Base-by-base conservation (phyloP, 768 basidiomycete genomes). In the Boletus vinaceobasis region DNA sequence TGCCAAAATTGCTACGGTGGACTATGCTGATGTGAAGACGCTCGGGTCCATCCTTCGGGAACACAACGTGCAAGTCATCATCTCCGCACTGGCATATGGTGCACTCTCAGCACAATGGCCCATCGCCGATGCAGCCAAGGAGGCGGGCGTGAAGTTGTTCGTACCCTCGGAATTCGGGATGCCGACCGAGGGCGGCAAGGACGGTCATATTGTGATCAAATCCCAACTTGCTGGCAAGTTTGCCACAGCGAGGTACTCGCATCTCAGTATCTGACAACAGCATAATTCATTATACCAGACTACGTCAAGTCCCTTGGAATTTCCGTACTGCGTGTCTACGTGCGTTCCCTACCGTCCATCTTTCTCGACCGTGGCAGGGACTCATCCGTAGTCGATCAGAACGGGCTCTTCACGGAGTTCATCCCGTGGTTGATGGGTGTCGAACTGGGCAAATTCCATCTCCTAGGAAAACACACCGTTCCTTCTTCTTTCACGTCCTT, bases 141-240 rank as follows among this genome's bases (percentile, higher is more conserved):
- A 59, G 36, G 74, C 73, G 0, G 68, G 63, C 1, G 72, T 76
- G 19, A 71, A 72, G 56, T 38, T 76, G 45, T 74, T 76, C 45
- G 73, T 73, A n/a, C 73, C 74, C 13, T 69, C 67, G 19, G 75
- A 75, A 51, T 76, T 61, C 31, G 72, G 74, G 21, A 63, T 73
- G 58, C 65, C 72, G 14, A 75, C 67, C 0, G 66, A 68, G 23
- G 75, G 69, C 4, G 62, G 63, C 6, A 68, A 65, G 35, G 67
- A 65, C 0, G 69, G 71, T 9, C 52, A 51, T 15, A 45, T 61
- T 45, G 59, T 14, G 31, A 45, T 50, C 51, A 75, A 75, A 49
- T 62, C 66, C 23, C 48, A 61, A 36, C 50, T 73, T 46, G 71
- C 65, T 32, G 62, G 73, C 66, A 31, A 48, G 66, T 56, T 33